A percentile compares a stretch with the other conserved stretches of the same genome.
phyloP scores from a whole-genome alignment of 306 rosid genomes.

The Mimosa bimucronata region DNA sequence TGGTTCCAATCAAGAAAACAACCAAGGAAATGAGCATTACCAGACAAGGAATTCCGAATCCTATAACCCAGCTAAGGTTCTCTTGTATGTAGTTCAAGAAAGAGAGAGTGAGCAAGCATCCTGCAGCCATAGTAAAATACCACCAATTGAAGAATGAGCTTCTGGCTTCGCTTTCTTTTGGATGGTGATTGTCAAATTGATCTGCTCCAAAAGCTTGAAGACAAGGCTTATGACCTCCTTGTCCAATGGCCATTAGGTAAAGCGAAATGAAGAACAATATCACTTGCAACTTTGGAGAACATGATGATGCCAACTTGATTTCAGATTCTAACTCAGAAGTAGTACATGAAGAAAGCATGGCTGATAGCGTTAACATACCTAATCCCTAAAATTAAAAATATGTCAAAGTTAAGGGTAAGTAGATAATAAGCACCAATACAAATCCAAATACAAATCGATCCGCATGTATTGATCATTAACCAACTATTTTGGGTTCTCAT shows the following conservation, averaged over 20 bases:
- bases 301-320: neutral
- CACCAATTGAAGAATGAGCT: slow-evolving; percentile 7
- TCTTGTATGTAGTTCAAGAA: slow-evolving; percentile 5
- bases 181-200: neutral
- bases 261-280: neutral
- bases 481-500: too few relatives aligned
- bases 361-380: neutral
- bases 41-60: slow-evolving; percentile 7
- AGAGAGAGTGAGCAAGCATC: too few relatives aligned
- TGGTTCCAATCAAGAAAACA: slow-evolving; percentile 5
- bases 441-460: too few relatives aligned
- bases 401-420: too few relatives aligned
- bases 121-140: neutral
- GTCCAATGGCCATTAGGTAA: slow-evolving; percentile 9
- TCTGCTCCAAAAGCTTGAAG: slow-evolving; percentile 4
- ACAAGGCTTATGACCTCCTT: slow-evolving; percentile 8
- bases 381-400: neutral
- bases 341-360: neutral
- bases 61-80: neutral
- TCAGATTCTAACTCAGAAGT: neutral
- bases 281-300: neutral
- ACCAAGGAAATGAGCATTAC: neutral
- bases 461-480: too few relatives aligned
- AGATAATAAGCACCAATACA: too few relatives aligned
- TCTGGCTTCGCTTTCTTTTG: neutral